Evolutionary conservation across 805 yeast genomes (phyloP), one percentile per base, ranked within the genome.

Genomic region (Candida lessepsii): DNA sequence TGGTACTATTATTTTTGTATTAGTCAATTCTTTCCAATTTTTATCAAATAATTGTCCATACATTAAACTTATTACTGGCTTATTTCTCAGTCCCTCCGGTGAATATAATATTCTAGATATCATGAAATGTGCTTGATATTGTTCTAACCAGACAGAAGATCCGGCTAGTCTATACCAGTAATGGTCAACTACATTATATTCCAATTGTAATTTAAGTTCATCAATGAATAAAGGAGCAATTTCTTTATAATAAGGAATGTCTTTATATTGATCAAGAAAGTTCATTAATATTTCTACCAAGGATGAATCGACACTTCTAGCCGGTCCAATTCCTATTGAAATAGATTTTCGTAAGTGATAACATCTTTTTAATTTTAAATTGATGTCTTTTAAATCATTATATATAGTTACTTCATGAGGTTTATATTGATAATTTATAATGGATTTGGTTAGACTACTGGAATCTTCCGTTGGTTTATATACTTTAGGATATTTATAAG

Each of bases 141-240:
- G 69, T 32, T 68, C 71, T 24, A 77, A 53, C 79, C 79, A 77
- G 10, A 75, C 75, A 1, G 76, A 65, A 1, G 78, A 68, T 1
- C 79, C 78, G 3, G 78, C 72, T 39, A 73, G 67, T 40, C 68
- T 60, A 45, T 54, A 71, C 80, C 81, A 77, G 40, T 54, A 52
- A 33, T 49, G 50, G 19, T 60, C 63, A 4, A 58, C 51, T 9
- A 53, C 49, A 19, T 54, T 49, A 35, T 44, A 38, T 32, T 50
- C 33, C 13, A 57, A 34, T 44, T 57, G 61, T 9, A 57, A 34
- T 29, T 41, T 46, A 25, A 61, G 48, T 24, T 56, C 54, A 13
- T 57, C 54, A 3, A 50, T 23, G 42, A 61, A 56, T 41, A 56
- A 58, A 2, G 61, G 60, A 3, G 61, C 39, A n/a, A 61, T 21